phyloP scores from a whole-genome alignment of 305 asterid genomes.

The Salvia sclarea region DNA sequence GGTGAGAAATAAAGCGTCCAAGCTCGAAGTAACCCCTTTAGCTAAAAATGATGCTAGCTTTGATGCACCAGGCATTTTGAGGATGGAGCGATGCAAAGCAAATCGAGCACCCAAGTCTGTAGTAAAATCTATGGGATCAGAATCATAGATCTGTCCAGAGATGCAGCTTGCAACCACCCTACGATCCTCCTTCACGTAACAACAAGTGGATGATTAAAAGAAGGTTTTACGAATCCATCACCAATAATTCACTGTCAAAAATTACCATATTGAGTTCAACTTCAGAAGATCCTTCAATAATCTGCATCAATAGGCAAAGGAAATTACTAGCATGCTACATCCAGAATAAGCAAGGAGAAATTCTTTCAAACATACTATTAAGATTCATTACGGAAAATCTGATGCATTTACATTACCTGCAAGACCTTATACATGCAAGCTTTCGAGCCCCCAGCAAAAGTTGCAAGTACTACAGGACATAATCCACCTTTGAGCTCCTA shows the following conservation, averaged over 20 bases:
- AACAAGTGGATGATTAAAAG: constrained; percentile 30
- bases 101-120: constrained; percentile 74
- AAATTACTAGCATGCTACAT: constrained; percentile 20
- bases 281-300: constrained; percentile 71
- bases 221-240: constrained; percentile 24
- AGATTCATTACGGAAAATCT: constrained; percentile 1
- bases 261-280: constrained; percentile 69
- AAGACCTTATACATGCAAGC: constrained; percentile 91
- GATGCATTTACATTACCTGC: constrained; percentile 52
- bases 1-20: constrained; percentile 88
- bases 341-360: constrained; percentile 15
- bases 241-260: constrained; percentile 8
- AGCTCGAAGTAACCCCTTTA: constrained; percentile 66
- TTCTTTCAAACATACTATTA: neutral
- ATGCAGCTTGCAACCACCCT: constrained; percentile 71
- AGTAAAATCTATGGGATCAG: constrained; percentile 79
- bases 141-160: constrained; percentile 82
- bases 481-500: constrained; percentile 71
- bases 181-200: constrained; percentile 68
- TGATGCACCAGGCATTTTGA: constrained; percentile 75
- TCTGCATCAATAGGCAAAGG: constrained; percentile 47
- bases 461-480: constrained; percentile 75
- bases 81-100: constrained; percentile 56
- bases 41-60: constrained; percentile 65
- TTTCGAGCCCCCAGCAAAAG: constrained; percentile 81